Conservation (phyloP, 1,284 basidiomycete species). For the Salmacisia buchloeana region DNA sequence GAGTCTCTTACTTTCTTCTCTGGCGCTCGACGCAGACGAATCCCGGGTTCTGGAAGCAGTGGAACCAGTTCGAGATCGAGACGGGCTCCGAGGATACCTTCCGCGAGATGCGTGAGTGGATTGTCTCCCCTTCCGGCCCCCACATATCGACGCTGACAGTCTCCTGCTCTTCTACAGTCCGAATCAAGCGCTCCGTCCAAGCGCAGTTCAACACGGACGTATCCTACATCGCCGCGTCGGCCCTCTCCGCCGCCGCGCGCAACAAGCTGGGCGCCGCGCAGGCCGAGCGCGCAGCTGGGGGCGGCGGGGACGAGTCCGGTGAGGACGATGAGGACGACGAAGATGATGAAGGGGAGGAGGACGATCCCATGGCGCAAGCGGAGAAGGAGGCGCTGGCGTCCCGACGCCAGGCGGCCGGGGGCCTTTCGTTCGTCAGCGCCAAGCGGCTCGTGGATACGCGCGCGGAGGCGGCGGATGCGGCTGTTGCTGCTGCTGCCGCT, state of each 20-base stretch:
- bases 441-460: neutral
- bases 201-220: conserved; percentile 97
- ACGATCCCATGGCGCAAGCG: conserved; percentile 13
- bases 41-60: conserved; percentile 89
- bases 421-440: neutral
- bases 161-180: conserved; percentile 53
- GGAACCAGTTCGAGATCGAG: conserved; percentile 94
- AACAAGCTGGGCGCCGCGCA: conserved; percentile 51
- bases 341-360: conserved; percentile 32
- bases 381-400: conserved; percentile 8
- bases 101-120: conserved; percentile 69
- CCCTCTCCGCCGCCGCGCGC: conserved; percentile 20
- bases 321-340: conserved; percentile 57
- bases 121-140: conserved; percentile 4
- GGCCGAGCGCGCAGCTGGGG: conserved; percentile 56
- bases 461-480: neutral
- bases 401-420: neutral
- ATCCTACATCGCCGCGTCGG: conserved; percentile 51
- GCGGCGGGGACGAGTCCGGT: conserved; percentile 63
- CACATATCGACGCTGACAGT: neutral
- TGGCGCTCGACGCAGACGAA: conserved; percentile 51
- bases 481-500: neutral
- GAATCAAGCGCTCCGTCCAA: conserved; percentile 96
- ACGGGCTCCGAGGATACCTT: conserved; percentile 97
- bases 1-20: conserved; percentile 2